phyloP scores from a whole-genome alignment of 73 alveolate genomes.

The Paraurostyla sp. region DNA sequence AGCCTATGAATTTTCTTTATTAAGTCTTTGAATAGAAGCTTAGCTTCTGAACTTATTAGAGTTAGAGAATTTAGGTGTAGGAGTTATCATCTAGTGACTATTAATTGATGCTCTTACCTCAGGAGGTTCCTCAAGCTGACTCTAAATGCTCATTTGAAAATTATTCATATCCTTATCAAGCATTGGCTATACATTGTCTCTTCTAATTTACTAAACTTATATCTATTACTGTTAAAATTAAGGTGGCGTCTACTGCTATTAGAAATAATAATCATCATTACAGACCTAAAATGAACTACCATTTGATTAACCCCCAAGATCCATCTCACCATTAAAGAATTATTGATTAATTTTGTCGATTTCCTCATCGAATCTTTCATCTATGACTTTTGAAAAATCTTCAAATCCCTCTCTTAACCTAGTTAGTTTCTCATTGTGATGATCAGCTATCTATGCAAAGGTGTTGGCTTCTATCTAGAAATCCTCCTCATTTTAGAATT shows the following conservation, averaged over 20 bases:
- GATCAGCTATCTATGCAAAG: conserved; percentile 57
- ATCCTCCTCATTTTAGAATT: conserved; percentile 31
- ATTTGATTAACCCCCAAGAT: no score
- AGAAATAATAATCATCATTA: no score
- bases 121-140: conserved; percentile 46
- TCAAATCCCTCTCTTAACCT: conserved; percentile 47
- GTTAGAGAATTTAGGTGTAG: conserved; percentile 64
- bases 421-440: conserved; percentile 36
- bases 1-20: conserved; percentile 32
- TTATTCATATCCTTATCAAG: conserved; percentile 3
- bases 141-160: conserved; percentile 39
- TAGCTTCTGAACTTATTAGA: conserved; percentile 46
- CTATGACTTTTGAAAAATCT: conserved; percentile 6
- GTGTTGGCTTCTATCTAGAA: conserved; percentile 14
- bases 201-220: background rate
- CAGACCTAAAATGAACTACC: no score
- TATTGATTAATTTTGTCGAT: conserved; percentile 15
- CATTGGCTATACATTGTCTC: background rate
- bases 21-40: background rate
- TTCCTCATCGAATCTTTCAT: conserved; percentile 40
- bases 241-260: no score
- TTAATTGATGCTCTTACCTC: conserved; percentile 8
- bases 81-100: background rate
- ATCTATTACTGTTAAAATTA: background rate
- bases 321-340: conserved; percentile 7